Conservation (phyloP, 2,329 filamentous ascomycete species). For the Passalora sequoiae region DNA sequence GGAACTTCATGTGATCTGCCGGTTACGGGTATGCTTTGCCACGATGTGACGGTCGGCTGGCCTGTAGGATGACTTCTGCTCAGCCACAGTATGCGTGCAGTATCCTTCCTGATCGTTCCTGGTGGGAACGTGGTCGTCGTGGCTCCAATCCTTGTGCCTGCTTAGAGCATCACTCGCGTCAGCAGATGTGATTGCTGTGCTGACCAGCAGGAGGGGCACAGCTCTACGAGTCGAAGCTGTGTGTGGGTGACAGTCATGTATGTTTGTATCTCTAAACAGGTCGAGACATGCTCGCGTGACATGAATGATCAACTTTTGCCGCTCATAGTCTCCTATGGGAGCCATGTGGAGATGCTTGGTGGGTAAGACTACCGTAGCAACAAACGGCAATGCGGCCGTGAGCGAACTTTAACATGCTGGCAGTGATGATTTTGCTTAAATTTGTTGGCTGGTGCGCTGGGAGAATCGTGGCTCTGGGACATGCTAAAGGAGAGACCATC, state of each 20-base stretch:
- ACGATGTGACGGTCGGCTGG: not conserved
- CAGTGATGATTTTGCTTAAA: not conserved
- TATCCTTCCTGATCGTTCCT: not conserved
- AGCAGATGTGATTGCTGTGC: slow-evolving; percentile 1
- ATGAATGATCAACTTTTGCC: not conserved
- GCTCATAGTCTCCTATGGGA: not conserved
- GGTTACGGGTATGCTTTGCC: not conserved
- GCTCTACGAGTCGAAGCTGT: not conserved
- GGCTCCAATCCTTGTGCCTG: slow-evolving; percentile 5
- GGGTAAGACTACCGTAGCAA: not conserved
- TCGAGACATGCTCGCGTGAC: too few species aligned
- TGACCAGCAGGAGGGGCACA: not conserved
- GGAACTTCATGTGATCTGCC: not conserved
- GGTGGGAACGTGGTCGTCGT: not conserved
- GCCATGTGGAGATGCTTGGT: not conserved
- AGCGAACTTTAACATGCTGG: not conserved
- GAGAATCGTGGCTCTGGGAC: not conserved
- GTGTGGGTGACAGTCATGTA: not conserved
- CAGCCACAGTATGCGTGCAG: not conserved
- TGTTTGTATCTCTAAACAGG: too few species aligned
- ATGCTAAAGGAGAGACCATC: not conserved
- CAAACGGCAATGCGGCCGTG: not conserved
- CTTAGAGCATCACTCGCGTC: slow-evolving; percentile 3
- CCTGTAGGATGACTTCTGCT: not conserved
- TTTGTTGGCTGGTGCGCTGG: not conserved